A percentile compares a stretch with the other conserved stretches of the same genome.
phyloP scores from a whole-genome alignment of 2,329 filamentous ascomycete species.

The Fusarium nurragi region DNA sequence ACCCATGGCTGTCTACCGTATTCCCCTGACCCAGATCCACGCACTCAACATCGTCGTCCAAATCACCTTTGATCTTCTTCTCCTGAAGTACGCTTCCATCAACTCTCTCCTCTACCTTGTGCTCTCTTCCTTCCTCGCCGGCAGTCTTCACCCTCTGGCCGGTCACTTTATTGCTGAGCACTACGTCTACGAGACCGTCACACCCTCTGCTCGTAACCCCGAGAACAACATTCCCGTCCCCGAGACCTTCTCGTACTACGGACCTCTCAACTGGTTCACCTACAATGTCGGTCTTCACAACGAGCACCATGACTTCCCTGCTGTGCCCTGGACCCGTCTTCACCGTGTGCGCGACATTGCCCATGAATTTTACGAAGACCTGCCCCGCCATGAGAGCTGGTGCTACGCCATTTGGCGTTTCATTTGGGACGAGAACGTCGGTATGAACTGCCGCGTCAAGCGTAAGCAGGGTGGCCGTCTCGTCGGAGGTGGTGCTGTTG shows the following conservation, averaged over 20 bases:
- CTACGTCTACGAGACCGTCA: slow-evolving; percentile 78
- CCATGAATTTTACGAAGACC: slow-evolving; percentile 87
- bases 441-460: slow-evolving; percentile 93
- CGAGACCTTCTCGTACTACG: slow-evolving; percentile 98
- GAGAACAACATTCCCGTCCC: slow-evolving; percentile 74
- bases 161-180: slow-evolving; percentile 99
- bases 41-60: slow-evolving; percentile 82
- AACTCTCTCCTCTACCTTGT: slow-evolving; percentile 84
- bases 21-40: slow-evolving; percentile 88
- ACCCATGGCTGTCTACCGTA: slow-evolving; percentile 91
- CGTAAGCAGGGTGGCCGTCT: slow-evolving; percentile 77
- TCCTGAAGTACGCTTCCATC: slow-evolving; percentile 69
- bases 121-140: slow-evolving; percentile 90
- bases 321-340: slow-evolving; percentile 91
- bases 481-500: slow-evolving; percentile 60
- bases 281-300: slow-evolving; percentile 99
- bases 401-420: slow-evolving; percentile 94
- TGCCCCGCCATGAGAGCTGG: slow-evolving; percentile 92
- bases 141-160: slow-evolving; percentile 91
- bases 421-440: slow-evolving; percentile 88
- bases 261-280: slow-evolving; percentile 87
- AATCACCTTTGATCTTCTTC: slow-evolving; percentile 76
- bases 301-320: slow-evolving; percentile 98
- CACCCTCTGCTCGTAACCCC: slow-evolving; percentile 64
- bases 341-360: slow-evolving; percentile 81